phyloP scores from a whole-genome alignment of 2,329 filamentous ascomycete species.

The Cordyceps cateniannulata region DNA sequence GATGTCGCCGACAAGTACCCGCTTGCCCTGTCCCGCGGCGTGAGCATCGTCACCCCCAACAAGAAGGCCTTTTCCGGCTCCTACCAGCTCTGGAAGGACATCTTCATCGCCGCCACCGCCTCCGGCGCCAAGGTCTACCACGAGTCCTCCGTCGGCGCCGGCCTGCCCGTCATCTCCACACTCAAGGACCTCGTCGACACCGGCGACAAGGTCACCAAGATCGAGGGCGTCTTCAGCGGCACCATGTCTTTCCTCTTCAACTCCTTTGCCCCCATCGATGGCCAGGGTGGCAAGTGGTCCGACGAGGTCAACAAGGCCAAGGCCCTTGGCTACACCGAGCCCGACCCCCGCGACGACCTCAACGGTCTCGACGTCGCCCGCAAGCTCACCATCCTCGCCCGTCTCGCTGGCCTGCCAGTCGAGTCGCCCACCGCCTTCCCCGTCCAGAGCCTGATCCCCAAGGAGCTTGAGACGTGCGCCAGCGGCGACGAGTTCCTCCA shows the following conservation, averaged over 20 bases:
- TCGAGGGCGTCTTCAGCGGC: slow-evolving; percentile 95
- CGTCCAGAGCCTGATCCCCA: slow-evolving; percentile 87
- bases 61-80: slow-evolving; percentile 94
- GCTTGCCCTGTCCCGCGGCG: slow-evolving; percentile 67
- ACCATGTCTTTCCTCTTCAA: slow-evolving; percentile 99
- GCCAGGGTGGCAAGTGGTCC: slow-evolving; percentile 74
- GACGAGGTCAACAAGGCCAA: slow-evolving; percentile 90
- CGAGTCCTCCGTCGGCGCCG: slow-evolving; percentile 89
- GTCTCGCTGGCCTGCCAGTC: slow-evolving; percentile 74
- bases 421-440: slow-evolving; percentile 84
- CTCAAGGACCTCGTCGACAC: slow-evolving; percentile 92
- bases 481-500: slow-evolving; percentile 83
- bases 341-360: slow-evolving; percentile 78
- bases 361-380: slow-evolving; percentile 89
- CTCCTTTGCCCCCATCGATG: slow-evolving; percentile 79
- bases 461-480: slow-evolving; percentile 68
- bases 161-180: slow-evolving; percentile 87
- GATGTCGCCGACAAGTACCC: slow-evolving; percentile 81
- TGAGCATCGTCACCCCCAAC: slow-evolving; percentile 93
- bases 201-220: slow-evolving; percentile 82
- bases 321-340: slow-evolving; percentile 86
- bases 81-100: slow-evolving; percentile 76
- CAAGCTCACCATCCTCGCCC: slow-evolving; percentile 90
- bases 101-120: slow-evolving; percentile 66
- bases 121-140: slow-evolving; percentile 83